phyloP scores from a whole-genome alignment of 306 rosid species.

The Prunus mume region DNA sequence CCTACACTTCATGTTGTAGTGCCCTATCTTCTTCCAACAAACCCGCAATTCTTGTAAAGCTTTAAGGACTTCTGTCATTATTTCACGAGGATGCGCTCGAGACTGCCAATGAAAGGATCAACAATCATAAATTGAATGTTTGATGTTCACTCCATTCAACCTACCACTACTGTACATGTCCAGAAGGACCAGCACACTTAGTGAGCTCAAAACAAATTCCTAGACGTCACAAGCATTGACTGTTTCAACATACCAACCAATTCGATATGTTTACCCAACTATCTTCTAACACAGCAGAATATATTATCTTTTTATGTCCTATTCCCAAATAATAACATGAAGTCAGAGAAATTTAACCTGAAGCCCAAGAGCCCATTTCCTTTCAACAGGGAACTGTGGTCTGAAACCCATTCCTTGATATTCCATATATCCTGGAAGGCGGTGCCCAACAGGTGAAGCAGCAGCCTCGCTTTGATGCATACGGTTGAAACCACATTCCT shows the following conservation, averaged over 20 bases:
- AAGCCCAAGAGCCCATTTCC: slow-evolving; percentile 98
- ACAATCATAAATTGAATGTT: slow-evolving; percentile 13
- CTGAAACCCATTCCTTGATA: slow-evolving; percentile 60
- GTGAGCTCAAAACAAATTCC: neutral
- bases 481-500: slow-evolving; percentile 65
- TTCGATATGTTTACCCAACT: slow-evolving; percentile 7
- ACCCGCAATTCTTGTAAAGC: slow-evolving; percentile 87
- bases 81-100: slow-evolving; percentile 88
- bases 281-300: neutral
- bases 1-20: slow-evolving; percentile 94
- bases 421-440: slow-evolving; percentile 60
- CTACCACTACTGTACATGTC: neutral
- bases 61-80: slow-evolving; percentile 92
- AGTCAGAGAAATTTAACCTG: slow-evolving; percentile 53
- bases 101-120: slow-evolving; percentile 52
- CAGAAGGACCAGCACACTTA: neutral
- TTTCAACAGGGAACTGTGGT: slow-evolving; percentile 72
- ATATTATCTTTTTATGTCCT: neutral
- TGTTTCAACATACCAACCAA: slow-evolving; percentile 4
- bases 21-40: slow-evolving; percentile 94
- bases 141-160: neutral
- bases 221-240: neutral
- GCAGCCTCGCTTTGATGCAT: slow-evolving; percentile 49
- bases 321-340: neutral
- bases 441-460: slow-evolving; percentile 70